Base-by-base conservation (phyloP, 345 rosid genomes). In the Camelina sativa region DNA sequence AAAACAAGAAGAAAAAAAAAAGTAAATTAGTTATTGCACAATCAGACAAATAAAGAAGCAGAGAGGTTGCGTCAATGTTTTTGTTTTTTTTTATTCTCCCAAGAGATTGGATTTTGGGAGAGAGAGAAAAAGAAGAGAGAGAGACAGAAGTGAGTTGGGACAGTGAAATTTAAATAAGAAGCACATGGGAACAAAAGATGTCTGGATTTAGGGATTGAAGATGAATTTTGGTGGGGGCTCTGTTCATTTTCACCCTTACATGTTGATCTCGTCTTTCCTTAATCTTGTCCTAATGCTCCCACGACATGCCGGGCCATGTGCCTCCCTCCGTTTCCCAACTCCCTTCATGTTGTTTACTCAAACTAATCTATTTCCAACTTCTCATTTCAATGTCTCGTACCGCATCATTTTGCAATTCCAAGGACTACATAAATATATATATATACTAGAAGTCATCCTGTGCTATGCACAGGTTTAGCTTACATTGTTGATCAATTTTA, bases 181-280 rank as follows among this genome's bases (percentile, higher is more conserved):
- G 83, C 92, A 89, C 92, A 93, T 87, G 97, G 88, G 86, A 90
- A 89, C 91, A 90, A 90, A 82, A 77, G 81, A 57, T 87, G 89
- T 89, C 85, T 78, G 79, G 55, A 58, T 81, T 78, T 56, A 81
- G 87, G 81, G 85, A 80, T 82, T 81, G 54, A 69, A 78, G 76
- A 70, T 71, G 81, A 79, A 88, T 62, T 64, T 66, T 20, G 83
- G 91, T 84, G 80, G 98, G 93, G 89, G 79, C 82, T 78, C 67
- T 89, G 91, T 80, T 81, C 73, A 67, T 16, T 76, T 80, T 81
- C 77, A 85, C 87, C 89, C 85, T 85, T 84, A 90, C 87, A 43
- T 55, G 30, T 72, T 62, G 76, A 53, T 46, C 87, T 88, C 87
- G 81, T 85, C 88, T 78, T 76, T 66, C 75, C 79, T 86, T 86